These are phyloP conservation scores for Melastoma candidum DNA, from an alignment of 441 rosid species.

Conservation along the genomic window DNA sequence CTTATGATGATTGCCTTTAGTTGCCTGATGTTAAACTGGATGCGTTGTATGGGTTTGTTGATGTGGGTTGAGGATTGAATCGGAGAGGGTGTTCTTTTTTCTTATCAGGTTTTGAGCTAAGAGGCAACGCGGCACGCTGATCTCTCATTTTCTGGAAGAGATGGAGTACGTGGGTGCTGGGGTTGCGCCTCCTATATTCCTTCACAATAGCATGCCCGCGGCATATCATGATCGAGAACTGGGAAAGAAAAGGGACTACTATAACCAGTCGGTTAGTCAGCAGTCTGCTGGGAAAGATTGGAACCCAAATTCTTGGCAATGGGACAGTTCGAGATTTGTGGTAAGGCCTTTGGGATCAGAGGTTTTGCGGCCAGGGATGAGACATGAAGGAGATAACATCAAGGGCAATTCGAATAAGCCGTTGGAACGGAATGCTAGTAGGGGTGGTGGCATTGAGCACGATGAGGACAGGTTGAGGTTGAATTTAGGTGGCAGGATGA, in stretches of 20 bases:
- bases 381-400: conserved; percentile 16
- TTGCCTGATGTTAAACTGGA: too few species aligned
- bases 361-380: conserved; percentile 25
- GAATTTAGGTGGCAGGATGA: conserved; percentile 58
- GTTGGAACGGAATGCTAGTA: conserved; percentile 11
- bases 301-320: conserved; percentile 68
- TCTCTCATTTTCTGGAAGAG: conserved; percentile 6
- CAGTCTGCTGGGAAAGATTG: conserved; percentile 40
- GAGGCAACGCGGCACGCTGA: too few species aligned
- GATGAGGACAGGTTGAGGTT: conserved; percentile 49
- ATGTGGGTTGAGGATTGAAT: too few species aligned
- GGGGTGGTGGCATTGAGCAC: conserved; percentile 9
- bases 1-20: too few species aligned
- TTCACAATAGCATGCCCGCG: conserved; percentile 43
- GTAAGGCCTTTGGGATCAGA: conserved; percentile 44
- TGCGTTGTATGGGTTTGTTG: too few species aligned
- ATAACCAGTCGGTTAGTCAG: conserved; percentile 16
- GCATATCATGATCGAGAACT: conserved; percentile 30
- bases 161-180: conserved; percentile 79
- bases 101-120: too few species aligned
- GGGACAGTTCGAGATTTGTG: conserved; percentile 63
- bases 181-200: conserved; percentile 50
- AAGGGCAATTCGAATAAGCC: conserved; percentile 13
- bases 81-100: too few species aligned
- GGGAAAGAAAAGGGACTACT: conserved; percentile 57